phyloP scores from a whole-genome alignment of 2,329 filamentous ascomycete species.

The Rutstroemia sydowiana region DNA sequence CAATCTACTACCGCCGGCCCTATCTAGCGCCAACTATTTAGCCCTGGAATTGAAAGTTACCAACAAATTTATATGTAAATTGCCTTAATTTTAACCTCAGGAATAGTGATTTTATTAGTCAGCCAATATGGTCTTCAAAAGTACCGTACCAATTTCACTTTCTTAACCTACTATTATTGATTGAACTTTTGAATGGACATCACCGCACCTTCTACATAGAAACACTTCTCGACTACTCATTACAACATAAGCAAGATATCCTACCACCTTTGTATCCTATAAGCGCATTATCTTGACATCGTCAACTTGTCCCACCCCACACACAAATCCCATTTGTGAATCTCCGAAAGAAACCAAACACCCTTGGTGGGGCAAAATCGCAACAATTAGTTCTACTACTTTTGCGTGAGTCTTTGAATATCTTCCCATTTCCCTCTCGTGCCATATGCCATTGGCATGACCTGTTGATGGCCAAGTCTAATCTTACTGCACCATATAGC shows the following conservation, averaged over 20 bases:
- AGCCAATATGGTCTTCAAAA: no score
- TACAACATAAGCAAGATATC: neutral
- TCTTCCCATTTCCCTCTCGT: neutral
- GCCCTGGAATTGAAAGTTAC: no score
- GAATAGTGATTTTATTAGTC: no score
- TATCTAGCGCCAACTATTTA: no score
- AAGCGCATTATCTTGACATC: constrained; percentile 1
- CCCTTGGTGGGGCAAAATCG: constrained; percentile 29
- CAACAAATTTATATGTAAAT: no score
- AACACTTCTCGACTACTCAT: neutral
- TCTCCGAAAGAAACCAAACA: constrained; percentile 16
- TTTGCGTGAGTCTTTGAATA: constrained; percentile 7
- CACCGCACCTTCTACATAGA: neutral
- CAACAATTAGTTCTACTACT: constrained; percentile 8
- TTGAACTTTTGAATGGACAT: neutral
- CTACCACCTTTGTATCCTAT: neutral
- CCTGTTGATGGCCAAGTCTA: constrained; percentile 3
- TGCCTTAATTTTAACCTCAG: no score
- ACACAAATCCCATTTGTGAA: constrained; percentile 10
- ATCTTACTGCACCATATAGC: neutral
- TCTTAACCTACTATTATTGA: no score
- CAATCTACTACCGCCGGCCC: no score
- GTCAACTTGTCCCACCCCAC: neutral
- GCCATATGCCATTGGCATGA: neutral
- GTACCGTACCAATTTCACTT: neutral